Evolutionary conservation across 164 flowering plant species (phyloP).

Genomic region (Platanus orientalis): DNA sequence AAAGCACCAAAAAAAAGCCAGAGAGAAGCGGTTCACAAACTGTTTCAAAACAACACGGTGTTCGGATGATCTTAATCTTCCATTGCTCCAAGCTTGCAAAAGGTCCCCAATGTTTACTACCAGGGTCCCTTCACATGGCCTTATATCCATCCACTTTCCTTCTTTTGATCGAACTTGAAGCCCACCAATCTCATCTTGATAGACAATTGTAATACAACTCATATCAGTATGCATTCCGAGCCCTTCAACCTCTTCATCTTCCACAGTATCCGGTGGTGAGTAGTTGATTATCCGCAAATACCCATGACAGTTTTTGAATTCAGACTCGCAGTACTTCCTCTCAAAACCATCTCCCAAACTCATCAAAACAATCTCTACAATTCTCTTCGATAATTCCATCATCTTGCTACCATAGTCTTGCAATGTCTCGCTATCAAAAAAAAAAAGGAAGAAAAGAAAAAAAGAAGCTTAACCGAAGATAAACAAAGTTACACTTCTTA

Average conservation of each 20-base stretch:
- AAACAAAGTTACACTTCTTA: conserved; percentile 1
- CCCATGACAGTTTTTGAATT: conserved; percentile 68
- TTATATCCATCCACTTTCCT: conserved; percentile 74
- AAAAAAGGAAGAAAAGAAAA: too few species aligned
- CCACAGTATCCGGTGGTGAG: conserved; percentile 38
- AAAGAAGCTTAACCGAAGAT: too few species aligned
- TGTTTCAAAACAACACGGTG: conserved; percentile 66
- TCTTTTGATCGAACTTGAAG: conserved; percentile 79
- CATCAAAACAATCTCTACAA: conserved; percentile 41
- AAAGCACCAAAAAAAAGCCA: conserved; percentile 94
- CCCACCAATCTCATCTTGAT: conserved; percentile 78
- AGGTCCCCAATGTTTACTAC: conserved; percentile 86
- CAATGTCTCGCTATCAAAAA: conserved; percentile 47
- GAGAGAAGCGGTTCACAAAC: conserved; percentile 41
- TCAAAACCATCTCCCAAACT: conserved; percentile 51
- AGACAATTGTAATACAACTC: conserved; percentile 81
- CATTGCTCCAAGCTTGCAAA: conserved; percentile 96
- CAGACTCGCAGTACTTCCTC: conserved; percentile 35
- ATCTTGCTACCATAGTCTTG: conserved; percentile 73
- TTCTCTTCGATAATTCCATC: conserved; percentile 50
- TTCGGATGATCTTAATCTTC: conserved; percentile 65
- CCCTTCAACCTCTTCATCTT: conserved; percentile 56
- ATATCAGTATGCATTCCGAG: conserved; percentile 95
- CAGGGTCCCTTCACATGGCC: conserved; percentile 55
- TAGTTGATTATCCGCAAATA: conserved; percentile 76